A percentile compares a stretch with the other conserved stretches of the same genome.
phyloP scores from a whole-genome alignment of 768 basidiomycete genomes.

The Pulveroboletus sp. region DNA sequence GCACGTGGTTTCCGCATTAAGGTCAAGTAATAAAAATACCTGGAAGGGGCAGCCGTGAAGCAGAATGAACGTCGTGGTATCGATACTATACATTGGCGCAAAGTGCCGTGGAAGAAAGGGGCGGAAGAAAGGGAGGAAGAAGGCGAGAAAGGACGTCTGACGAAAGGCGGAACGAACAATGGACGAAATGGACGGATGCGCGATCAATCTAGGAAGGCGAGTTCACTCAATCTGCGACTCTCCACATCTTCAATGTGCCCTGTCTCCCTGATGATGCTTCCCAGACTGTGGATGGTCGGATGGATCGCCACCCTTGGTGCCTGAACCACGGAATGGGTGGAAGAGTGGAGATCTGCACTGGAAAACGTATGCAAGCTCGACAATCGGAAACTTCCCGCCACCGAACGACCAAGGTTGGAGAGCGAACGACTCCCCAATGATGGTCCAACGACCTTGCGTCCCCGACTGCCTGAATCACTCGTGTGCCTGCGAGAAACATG shows the following conservation, averaged over 20 bases:
- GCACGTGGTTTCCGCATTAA: conserved; percentile 1
- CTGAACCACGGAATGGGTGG: conserved; percentile 2
- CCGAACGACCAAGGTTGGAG: conserved; percentile 42
- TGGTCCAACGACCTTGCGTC: background rate
- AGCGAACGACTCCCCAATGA: conserved; percentile 35
- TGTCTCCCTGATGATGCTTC: conserved; percentile 51
- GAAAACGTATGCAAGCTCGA: conserved; percentile 19
- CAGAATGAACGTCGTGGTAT: background rate
- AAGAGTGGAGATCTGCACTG: conserved; percentile 32
- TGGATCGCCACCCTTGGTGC: conserved; percentile 40
- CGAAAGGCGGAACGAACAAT: background rate
- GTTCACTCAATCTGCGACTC: conserved; percentile 61
- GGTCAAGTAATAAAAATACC: conserved; percentile 6
- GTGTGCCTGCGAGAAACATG: conserved; percentile 17
- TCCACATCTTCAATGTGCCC: conserved; percentile 62
- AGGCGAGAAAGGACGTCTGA: too few relatives aligned
- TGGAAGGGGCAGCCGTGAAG: background rate
- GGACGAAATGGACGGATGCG: conserved; percentile 1
- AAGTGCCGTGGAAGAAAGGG: conserved; percentile 1
- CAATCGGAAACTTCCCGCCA: conserved; percentile 30
- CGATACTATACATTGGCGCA: conserved; percentile 1
- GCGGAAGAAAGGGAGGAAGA: background rate
- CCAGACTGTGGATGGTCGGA: conserved; percentile 56
- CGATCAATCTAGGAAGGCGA: conserved; percentile 54
- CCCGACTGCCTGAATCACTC: conserved; percentile 14